phyloP scores from a whole-genome alignment of 2,329 filamentous ascomycete species.

The Fusarium bulbicola region DNA sequence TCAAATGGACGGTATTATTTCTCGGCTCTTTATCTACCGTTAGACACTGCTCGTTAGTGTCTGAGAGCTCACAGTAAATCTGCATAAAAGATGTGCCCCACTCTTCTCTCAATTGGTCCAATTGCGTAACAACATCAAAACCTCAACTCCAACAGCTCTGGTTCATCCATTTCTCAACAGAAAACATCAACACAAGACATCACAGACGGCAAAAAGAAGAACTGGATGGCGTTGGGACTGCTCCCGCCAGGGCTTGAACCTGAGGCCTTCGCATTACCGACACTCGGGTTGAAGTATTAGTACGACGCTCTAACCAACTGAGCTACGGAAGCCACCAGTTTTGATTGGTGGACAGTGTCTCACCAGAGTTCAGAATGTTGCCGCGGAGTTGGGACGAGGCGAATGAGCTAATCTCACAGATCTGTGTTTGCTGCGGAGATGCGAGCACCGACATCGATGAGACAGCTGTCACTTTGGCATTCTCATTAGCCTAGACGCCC shows the following conservation, averaged over 20 bases:
- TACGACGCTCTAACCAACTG: constrained; percentile 13
- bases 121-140: background rate
- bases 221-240: constrained; percentile 2
- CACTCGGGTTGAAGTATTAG: constrained; percentile 2
- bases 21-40: rapidly evolving
- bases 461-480: rapidly evolving
- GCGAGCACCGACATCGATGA: background rate
- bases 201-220: background rate
- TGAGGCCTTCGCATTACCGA: constrained; percentile 5
- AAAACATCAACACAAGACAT: background rate
- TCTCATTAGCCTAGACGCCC: rapidly evolving
- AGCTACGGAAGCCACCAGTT: constrained; percentile 9
- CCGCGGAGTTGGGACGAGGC: rapidly evolving
- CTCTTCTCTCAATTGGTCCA: background rate
- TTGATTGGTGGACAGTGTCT: background rate
- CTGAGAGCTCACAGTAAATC: rapidly evolving
- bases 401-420: background rate
- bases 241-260: constrained; percentile 9
- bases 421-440: background rate
- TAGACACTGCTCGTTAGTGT: rapidly evolving
- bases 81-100: background rate
- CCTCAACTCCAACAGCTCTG: background rate
- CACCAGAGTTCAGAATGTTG: background rate
- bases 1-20: too few species aligned
- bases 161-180: background rate